Percentiles rank a stretch among this genome's conserved stretches.
Conservation (phyloP, 768 basidiomycete genomes). For the Auricularia sp. region DNA sequence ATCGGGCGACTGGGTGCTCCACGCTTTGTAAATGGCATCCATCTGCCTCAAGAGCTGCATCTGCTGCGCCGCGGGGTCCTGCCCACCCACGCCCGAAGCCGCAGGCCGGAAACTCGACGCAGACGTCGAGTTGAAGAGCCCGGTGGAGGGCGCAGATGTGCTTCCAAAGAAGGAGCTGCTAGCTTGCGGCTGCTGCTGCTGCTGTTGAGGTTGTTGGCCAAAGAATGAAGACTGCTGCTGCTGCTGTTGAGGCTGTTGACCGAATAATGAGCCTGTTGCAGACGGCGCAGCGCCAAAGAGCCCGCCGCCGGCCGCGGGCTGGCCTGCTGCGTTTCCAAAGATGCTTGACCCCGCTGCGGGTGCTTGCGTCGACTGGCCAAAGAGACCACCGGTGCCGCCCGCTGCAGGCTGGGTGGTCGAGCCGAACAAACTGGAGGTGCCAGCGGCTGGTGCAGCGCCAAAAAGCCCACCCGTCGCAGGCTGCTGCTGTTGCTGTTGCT, state of each 20-base stretch:
- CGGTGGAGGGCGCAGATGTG: conserved; percentile 4
- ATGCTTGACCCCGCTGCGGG: conserved; percentile 10
- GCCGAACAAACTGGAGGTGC: conserved; percentile 7
- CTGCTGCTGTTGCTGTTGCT: background rate
- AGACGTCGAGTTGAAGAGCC: conserved; percentile 8
- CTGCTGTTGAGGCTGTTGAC: conserved; percentile 14
- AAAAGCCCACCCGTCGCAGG: conserved; percentile 13
- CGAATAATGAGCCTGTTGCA: conserved; percentile 18
- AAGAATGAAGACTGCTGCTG: conserved; percentile 16
- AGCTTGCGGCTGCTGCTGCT: conserved; percentile 17
- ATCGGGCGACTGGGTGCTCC: conserved; percentile 55
- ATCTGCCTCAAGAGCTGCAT: conserved; percentile 45
- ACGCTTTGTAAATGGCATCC: conserved; percentile 54
- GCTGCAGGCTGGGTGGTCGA: background rate
- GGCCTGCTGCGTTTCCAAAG: background rate
- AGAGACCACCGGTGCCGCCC: conserved; percentile 8
- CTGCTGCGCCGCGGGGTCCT: conserved; percentile 15
- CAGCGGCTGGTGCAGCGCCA: conserved; percentile 7
- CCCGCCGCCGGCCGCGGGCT: background rate
- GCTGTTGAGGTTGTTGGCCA: conserved; percentile 8
- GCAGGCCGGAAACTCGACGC: conserved; percentile 12
- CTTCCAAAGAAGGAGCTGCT: conserved; percentile 17
- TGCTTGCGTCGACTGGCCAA: conserved; percentile 6
- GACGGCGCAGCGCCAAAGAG: background rate
- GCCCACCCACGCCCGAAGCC: conserved; percentile 22